phyloP scores from a whole-genome alignment of 2,329 filamentous ascomycete genomes.

The Paecilomyces sp. region DNA sequence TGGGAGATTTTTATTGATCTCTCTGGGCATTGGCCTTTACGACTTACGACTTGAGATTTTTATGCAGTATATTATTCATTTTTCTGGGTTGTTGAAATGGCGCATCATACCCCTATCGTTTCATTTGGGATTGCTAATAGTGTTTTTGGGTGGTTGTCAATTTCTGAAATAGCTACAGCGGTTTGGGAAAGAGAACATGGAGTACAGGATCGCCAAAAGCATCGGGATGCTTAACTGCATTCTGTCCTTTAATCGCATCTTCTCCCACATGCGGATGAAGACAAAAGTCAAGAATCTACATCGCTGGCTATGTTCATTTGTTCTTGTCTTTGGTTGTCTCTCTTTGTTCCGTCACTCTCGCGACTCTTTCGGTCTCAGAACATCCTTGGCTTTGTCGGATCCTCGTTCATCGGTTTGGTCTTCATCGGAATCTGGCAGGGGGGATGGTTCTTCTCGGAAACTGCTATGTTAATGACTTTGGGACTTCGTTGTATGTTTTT shows the following conservation, averaged over 20 bases:
- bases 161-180: not conserved
- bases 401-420: not conserved
- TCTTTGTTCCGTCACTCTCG: not conserved
- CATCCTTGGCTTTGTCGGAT: not conserved
- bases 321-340: not conserved
- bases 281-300: not conserved
- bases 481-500: not conserved
- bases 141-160: not conserved
- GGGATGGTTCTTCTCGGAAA: not conserved
- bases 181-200: not conserved
- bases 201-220: not conserved
- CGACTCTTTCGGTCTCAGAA: not conserved
- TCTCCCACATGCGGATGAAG: not conserved
- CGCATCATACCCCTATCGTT: slow-evolving; percentile 1
- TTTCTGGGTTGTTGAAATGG: slow-evolving; percentile 1
- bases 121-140: not conserved
- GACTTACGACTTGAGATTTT: slow-evolving; percentile 16
- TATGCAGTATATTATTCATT: slow-evolving; percentile 2
- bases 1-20: slow-evolving; percentile 4
- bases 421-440: not conserved
- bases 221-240: not conserved
- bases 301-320: not conserved
- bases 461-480: not conserved
- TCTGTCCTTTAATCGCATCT: not conserved
- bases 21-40: slow-evolving; percentile 3